Evolutionary conservation across 2,329 filamentous ascomycete species (phyloP).

Genomic region (Penicillium sp.): DNA sequence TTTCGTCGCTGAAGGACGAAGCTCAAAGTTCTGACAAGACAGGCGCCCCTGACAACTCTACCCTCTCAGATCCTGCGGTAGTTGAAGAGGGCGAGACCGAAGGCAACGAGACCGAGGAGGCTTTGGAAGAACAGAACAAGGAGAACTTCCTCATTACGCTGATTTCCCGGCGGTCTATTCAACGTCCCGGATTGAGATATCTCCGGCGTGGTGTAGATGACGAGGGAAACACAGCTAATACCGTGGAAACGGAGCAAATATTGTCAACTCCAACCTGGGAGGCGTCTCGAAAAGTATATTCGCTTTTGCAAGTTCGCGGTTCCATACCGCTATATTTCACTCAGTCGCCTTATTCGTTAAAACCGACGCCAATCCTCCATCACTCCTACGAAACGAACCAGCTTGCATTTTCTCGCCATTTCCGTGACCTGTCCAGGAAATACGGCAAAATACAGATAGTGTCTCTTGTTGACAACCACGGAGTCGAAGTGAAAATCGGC

Average conservation of each 20-base stretch:
- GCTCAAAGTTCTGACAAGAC: slow-evolving; percentile 13
- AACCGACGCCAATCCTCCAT: slow-evolving; percentile 76
- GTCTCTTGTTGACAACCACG: slow-evolving; percentile 84
- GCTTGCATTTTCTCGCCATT: slow-evolving; percentile 73
- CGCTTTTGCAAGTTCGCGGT: slow-evolving; percentile 81
- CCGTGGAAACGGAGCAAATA: slow-evolving; percentile 92
- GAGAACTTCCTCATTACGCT: slow-evolving; percentile 73
- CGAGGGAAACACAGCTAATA: slow-evolving; percentile 81
- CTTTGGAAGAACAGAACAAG: slow-evolving; percentile 23
- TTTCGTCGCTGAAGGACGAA: slow-evolving; percentile 46
- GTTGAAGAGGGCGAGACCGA: slow-evolving; percentile 33
- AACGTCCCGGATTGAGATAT: slow-evolving; percentile 84
- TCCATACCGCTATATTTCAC: slow-evolving; percentile 96
- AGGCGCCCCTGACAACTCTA: slow-evolving; percentile 7
- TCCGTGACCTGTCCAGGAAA: slow-evolving; percentile 61
- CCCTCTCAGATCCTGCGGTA: slow-evolving; percentile 17
- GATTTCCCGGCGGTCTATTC: slow-evolving; percentile 82
- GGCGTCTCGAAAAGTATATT: slow-evolving; percentile 61
- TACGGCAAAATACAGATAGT: slow-evolving; percentile 78
- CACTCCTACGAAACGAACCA: slow-evolving; percentile 78
- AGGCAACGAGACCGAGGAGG: slow-evolving; percentile 37
- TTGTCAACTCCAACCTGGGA: slow-evolving; percentile 69
- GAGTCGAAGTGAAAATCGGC: slow-evolving; percentile 75
- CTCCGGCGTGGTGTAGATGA: slow-evolving; percentile 87
- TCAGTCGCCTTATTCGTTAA: slow-evolving; percentile 88